Conservation (phyloP, 805 yeast genomes). For the Starmerella ratchasimensis region DNA sequence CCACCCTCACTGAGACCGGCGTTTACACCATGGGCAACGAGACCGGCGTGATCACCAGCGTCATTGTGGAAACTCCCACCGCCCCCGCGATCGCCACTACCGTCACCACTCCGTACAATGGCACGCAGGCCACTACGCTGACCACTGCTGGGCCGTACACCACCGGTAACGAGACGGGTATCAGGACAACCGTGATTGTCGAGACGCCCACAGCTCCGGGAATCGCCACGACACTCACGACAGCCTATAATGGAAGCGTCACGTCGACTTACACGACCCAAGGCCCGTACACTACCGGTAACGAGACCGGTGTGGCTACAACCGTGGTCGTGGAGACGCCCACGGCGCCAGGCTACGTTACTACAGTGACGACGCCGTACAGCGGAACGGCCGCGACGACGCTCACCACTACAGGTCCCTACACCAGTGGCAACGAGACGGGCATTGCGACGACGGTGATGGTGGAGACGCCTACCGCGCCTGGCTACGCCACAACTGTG, state of each 20-base stretch:
- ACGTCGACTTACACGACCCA: neutral
- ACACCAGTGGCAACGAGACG: too few relatives aligned
- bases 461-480: slow-evolving; percentile 2
- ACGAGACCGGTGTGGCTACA: slow-evolving; percentile 1
- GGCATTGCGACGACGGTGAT: too few relatives aligned
- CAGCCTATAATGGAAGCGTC: neutral
- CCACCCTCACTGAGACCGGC: neutral
- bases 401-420: too few relatives aligned
- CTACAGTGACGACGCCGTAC: neutral
- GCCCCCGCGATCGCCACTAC: neutral
- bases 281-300: neutral
- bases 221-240: neutral
- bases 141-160: slow-evolving; percentile 5
- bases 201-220: slow-evolving; percentile 5
- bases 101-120: neutral
- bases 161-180: neutral
- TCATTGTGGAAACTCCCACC: slow-evolving; percentile 1
- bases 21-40: neutral
- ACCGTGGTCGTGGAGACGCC: slow-evolving; percentile 1
- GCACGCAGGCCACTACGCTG: neutral
- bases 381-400: slow-evolving; percentile 1
- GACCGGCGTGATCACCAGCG: neutral
- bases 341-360: slow-evolving; percentile 1
- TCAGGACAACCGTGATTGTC: neutral
- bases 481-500: neutral